phyloP scores from a whole-genome alignment of 352 stramenopile genomes.

The Globisporangium yorkense region DNA sequence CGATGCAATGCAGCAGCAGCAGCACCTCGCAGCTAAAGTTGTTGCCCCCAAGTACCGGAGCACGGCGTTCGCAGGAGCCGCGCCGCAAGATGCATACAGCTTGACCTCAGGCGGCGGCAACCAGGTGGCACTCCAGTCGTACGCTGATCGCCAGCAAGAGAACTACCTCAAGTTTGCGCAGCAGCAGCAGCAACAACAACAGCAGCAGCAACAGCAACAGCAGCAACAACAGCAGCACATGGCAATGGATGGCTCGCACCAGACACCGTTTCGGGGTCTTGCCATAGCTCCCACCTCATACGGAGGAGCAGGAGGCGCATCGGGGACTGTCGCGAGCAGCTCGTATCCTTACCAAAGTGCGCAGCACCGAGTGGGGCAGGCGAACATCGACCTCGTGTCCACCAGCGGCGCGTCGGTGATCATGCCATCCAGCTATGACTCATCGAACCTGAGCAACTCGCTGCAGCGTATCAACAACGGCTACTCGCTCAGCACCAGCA shows the following conservation, averaged over 20 bases:
- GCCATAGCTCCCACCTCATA: constrained; percentile 1
- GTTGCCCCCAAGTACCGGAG: constrained; percentile 11
- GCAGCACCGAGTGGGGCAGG: neutral
- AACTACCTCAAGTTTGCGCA: constrained; percentile 27
- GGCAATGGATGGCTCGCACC: constrained; percentile 10
- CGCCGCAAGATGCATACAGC: constrained; percentile 8
- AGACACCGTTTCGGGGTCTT: constrained; percentile 7
- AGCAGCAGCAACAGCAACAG: constrained; percentile 20
- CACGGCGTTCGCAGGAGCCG: neutral
- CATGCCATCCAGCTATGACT: constrained; percentile 16
- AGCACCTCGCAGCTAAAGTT: constrained; percentile 16
- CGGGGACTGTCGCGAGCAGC: neutral
- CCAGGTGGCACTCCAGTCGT: constrained; percentile 6
- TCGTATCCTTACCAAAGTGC: neutral
- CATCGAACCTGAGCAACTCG: constrained; percentile 1
- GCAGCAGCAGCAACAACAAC: constrained; percentile 27
- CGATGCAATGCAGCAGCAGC: constrained; percentile 19
- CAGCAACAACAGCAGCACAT: constrained; percentile 19
- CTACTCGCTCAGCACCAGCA: constrained; percentile 6
- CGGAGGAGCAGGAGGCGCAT: neutral
- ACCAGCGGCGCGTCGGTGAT: constrained; percentile 1
- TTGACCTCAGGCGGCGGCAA: neutral
- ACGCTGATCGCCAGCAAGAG: constrained; percentile 9
- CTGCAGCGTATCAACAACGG: constrained; percentile 15
- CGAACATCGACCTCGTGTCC: constrained; percentile 12